Evolutionary conservation across 306 rosid genomes (phyloP), one percentile per base, ranked within the genome.

Genomic region (Trichosanthes cucumerina): DNA sequence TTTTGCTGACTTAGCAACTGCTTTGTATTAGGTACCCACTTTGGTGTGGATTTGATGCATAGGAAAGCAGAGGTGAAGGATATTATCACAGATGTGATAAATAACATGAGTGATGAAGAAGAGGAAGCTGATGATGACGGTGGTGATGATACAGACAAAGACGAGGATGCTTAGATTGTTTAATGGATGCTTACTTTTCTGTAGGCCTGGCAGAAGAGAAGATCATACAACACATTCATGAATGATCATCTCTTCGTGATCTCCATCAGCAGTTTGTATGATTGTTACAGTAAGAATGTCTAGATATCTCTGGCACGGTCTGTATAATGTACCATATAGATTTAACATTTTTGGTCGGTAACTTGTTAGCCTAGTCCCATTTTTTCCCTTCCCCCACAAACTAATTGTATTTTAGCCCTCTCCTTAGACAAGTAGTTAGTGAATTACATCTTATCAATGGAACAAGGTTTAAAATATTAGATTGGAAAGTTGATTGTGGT

Each of bases 11-110:
- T 82, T 77, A 83, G 13, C 26, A 21, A 71, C 52, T 80, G 64
- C 46, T 78, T 74, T 81, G 41, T 84, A 31, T 62, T 84, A 96
- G 99, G 99, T 80, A 46, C 90, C 78, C 98, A 96, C 88, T 92
- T 95, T 77, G 90, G 89, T 38, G 64, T 91, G 84, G 98, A 96
- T 86, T 91, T 96, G 84, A 92, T 96, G 99, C 98, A 96, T 84
- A 90, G 98, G 88, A 96, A 96, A 83, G 88, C 93, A 1, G 97
- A 96, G 90, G 98, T 96, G 82, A 96, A 96, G 87, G 93, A 89
- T 62, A 90, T 96, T 80, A 96, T 96, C 69, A 96, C 99, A n/a
- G 98, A 96, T 14, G 97, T 96, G 77, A 96, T 96, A 79, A 92
- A 90, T 80, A 93, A 85, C 87, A 96, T 96, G 97, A 86, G 93